A percentile compares a stretch with the other conserved stretches of the same genome.
Conservation (phyloP, 352 stramenopile genomes). For the Phytopythium oedochilum region DNA sequence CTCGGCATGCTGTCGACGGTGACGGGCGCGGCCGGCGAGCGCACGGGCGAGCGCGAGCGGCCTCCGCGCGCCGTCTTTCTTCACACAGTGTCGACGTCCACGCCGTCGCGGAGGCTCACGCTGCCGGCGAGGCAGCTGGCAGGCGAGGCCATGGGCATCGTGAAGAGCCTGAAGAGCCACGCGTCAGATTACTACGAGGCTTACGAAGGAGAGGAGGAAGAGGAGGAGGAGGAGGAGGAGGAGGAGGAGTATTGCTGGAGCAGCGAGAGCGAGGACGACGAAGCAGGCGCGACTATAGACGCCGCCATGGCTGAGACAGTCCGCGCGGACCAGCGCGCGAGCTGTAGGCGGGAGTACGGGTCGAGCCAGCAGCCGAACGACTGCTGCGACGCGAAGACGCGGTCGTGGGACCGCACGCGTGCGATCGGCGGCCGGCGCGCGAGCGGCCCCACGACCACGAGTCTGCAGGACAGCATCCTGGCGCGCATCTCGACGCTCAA, state of each 20-base stretch:
- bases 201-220: no score
- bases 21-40: constrained; percentile 3
- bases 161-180: no score
- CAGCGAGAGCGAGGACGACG: constrained; percentile 8
- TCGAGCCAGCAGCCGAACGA: constrained; percentile 4
- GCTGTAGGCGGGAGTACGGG: no score
- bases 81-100: constrained; percentile 54
- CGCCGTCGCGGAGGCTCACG: constrained; percentile 30
- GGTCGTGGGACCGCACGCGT: constrained; percentile 33
- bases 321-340: constrained; percentile 11
- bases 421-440: constrained; percentile 14
- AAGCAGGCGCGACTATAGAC: constrained; percentile 3
- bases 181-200: no score
- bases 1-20: constrained; percentile 2
- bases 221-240: neutral
- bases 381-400: neutral
- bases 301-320: constrained; percentile 3
- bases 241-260: constrained; percentile 4
- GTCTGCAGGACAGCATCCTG: constrained; percentile 52
- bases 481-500: constrained; percentile 67
- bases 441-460: constrained; percentile 1
- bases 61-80: constrained; percentile 21
- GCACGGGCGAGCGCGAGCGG: constrained; percentile 2
- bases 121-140: constrained; percentile 16
- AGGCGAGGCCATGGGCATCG: no score